Conservation (phyloP, 148 eudicot species). For the Spergularia bocconei region DNA sequence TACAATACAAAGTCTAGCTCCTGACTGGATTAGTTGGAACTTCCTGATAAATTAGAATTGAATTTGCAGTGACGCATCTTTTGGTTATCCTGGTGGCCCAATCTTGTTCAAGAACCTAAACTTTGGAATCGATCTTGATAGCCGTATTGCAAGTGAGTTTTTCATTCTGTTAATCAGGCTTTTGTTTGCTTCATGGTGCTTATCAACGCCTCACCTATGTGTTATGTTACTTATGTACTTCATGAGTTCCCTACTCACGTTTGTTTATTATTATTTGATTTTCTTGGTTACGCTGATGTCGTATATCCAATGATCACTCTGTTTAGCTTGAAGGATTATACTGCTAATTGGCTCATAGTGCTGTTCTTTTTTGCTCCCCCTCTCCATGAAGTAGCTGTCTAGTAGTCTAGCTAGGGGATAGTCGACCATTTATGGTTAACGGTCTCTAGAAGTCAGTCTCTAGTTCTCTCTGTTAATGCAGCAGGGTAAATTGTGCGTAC, state of each 20-base stretch:
- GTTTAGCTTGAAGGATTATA: neutral
- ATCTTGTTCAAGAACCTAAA: conserved; percentile 83
- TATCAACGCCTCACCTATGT: neutral
- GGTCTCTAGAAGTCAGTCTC: neutral
- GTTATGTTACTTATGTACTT: neutral
- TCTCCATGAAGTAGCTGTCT: too few species aligned
- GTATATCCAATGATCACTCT: neutral
- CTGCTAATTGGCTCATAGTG: too few species aligned
- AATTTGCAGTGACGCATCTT: conserved; percentile 92
- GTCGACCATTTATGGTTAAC: neutral
- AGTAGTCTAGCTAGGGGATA: neutral
- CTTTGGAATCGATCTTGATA: conserved; percentile 97
- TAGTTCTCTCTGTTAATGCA: neutral
- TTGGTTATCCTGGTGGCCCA: conserved; percentile 98
- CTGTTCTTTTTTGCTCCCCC: too few species aligned
- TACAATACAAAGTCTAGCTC: neutral
- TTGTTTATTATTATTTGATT: conserved; percentile 4
- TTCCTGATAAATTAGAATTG: conserved; percentile 16
- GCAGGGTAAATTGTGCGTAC: neutral
- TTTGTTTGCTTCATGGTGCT: conserved; percentile 18
- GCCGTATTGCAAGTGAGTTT: conserved; percentile 94
- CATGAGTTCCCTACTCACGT: neutral
- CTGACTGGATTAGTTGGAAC: neutral
- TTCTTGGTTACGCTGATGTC: neutral
- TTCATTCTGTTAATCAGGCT: conserved; percentile 14